Base-by-base conservation (phyloP, 768 basidiomycete species). In the Termitomyces sp. region DNA sequence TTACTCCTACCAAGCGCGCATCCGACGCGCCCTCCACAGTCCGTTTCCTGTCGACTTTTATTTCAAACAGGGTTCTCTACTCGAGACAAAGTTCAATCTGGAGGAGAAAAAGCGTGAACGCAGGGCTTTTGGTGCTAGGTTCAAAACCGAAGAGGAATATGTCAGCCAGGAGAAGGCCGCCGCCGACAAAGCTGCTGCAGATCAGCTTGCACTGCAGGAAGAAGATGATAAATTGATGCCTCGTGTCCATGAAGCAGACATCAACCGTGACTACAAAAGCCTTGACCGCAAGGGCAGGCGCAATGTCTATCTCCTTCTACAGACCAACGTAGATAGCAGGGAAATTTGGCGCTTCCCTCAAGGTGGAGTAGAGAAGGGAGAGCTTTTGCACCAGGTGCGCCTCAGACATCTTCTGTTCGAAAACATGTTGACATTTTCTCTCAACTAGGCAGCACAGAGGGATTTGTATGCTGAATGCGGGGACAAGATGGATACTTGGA, bases 31-130 rank as follows among this genome's bases (percentile, higher is more conserved):
- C 3, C 75, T 98, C 48, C 88, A 89, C 69, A 92, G 93, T 64
- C 95, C 95, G 0, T 87, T 93, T 70, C 91, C 95, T 18, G 79
- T 84, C 57, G 87, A 94, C 47, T 93, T 96, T 73, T 98, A 95
- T 76, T 96, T 96, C 81, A 94, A 94, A 73, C 87, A 87, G 50
- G 95, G 95, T 9, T 91, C 94, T 0, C 78, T 91, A 16, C 82
- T 95, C 32, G 89, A 95, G 70, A 84, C 86, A 14, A 82, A 89
- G 39, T 96, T 93, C 72, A 85, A 80, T 48, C 71, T 84, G 50
- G 89, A 94, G 68, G 89, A 95, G 66, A 81, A 83, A 46, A 76
- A 79, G 58, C 82, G 90, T 50, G 93, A 95, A 65, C 74, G 77
- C 39, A 76, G 79, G 53, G 86, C 89, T 0, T 98, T 93, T 71